Evolutionary conservation across 352 stramenopile species (phyloP).

Genomic region (Stramenopiles sp.): DNA sequence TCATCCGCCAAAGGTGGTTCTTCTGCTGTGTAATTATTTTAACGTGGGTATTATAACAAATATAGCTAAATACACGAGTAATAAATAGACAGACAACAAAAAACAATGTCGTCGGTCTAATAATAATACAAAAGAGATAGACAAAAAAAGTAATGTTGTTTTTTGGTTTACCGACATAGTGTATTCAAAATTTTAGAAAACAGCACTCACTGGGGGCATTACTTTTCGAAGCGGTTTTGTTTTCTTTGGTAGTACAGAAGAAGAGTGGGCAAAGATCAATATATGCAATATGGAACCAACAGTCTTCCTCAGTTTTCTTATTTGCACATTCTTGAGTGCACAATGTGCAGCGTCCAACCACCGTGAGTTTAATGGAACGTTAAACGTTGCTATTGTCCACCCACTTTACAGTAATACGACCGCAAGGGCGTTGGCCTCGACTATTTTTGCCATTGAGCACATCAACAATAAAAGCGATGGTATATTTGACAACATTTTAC

Average conservation of each 20-base stretch:
- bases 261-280: background rate
- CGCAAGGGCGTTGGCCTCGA: background rate
- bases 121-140: too few species aligned
- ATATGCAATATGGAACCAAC: background rate
- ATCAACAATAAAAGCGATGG: background rate
- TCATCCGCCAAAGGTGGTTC: too few species aligned
- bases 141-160: too few species aligned
- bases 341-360: background rate
- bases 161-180: too few species aligned
- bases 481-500: too few species aligned
- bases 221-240: background rate
- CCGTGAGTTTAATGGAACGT: background rate
- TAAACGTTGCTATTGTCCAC: conserved; percentile 3
- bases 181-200: too few species aligned
- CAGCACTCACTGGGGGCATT: too few species aligned
- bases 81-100: too few species aligned
- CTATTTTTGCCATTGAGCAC: background rate
- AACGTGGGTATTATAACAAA: too few species aligned
- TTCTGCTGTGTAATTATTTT: too few species aligned
- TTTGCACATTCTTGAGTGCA: background rate
- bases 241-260: background rate
- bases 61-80: too few species aligned
- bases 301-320: background rate
- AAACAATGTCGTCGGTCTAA: too few species aligned
- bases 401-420: background rate